phyloP scores from a whole-genome alignment of 164 flowering plant species.

The Cinnamomum micranthum region DNA sequence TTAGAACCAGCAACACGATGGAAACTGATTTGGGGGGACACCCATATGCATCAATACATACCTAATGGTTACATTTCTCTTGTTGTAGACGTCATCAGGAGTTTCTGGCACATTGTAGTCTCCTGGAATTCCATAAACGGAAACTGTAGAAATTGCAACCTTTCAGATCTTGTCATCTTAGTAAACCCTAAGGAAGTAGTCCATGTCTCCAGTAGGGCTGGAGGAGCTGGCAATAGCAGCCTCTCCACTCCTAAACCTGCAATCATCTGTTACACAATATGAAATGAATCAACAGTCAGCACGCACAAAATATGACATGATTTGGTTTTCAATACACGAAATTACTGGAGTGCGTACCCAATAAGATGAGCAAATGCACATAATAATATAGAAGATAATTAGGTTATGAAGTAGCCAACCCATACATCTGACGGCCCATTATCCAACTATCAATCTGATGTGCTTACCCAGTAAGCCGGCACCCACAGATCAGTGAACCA shows the following conservation, averaged over 20 bases:
- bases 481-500: too few species aligned
- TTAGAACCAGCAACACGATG: too few species aligned
- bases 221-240: constrained; percentile 73
- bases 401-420: too few species aligned
- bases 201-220: constrained; percentile 62
- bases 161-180: constrained; percentile 47
- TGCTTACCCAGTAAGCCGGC: too few species aligned
- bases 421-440: too few species aligned
- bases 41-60: constrained; percentile 8
- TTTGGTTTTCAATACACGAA: too few species aligned
- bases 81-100: constrained; percentile 22
- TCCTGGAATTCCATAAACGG: constrained; percentile 70
- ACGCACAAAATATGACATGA: background rate
- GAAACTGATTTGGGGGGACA: too few species aligned
- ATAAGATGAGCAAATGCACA: too few species aligned
- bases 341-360: too few species aligned
- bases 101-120: constrained; percentile 77
- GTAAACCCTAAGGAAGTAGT: constrained; percentile 73
- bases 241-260: constrained; percentile 65
- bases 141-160: constrained; percentile 40
- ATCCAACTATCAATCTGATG: too few species aligned
- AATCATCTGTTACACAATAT: constrained; percentile 47
- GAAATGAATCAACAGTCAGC: background rate
- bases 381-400: too few species aligned
- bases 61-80: constrained; percentile 28